Evolutionary conservation across 495 filamentous ascomycete genomes (phyloP), one percentile per base, ranked within the genome.

Genomic region (Cairneyella variabilis): DNA sequence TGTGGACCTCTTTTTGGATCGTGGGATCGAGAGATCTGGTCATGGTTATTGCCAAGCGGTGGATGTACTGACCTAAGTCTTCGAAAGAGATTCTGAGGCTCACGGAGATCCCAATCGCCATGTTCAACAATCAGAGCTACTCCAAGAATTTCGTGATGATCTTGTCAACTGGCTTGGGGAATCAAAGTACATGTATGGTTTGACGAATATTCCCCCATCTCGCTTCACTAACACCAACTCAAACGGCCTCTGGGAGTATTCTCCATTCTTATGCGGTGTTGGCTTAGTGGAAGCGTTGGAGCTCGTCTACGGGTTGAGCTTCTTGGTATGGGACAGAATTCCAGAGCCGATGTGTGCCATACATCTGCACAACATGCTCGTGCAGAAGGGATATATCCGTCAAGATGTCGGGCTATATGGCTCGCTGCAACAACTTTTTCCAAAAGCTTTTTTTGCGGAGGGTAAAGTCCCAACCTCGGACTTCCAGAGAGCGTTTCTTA

Each of bases 181-280:
- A 38, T 66, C 67, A 7, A 72, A 68, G 53, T 71, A 73, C 57
- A 68, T 58, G 56, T 9, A 59, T 43, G 68, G 69, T 7, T 55
- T 73, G 14, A 53, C 38, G 5, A 58, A 22, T 1, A 59, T 72
- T n/a, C 65, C 71, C 7, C 68, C 71, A 42, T 73, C 72, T 28
- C 72, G 69, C 6, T 76, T 78, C 45, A 61, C 66, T 22, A 55
- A 59, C 9, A 71, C 65, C 18, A 68, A 73, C 48, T 25, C 67
- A 1, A 78, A 76, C 49, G 73, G 72, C 3, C 64, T 77, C 37
- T 76, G 71, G 74, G 69, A 71, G 28, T 77, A 75, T 47, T 78
- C 72, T 16, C 76, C 74, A 2, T 76, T 71, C 56, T 65, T 78
- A 14, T 78, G 74, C 41, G 73, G 73, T 7, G 67, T 65, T 3